Evolutionary conservation across 2,329 filamentous ascomycete species (phyloP), one percentile per base, ranked within the genome.

Genomic region (Verticillium albo-atrum): DNA sequence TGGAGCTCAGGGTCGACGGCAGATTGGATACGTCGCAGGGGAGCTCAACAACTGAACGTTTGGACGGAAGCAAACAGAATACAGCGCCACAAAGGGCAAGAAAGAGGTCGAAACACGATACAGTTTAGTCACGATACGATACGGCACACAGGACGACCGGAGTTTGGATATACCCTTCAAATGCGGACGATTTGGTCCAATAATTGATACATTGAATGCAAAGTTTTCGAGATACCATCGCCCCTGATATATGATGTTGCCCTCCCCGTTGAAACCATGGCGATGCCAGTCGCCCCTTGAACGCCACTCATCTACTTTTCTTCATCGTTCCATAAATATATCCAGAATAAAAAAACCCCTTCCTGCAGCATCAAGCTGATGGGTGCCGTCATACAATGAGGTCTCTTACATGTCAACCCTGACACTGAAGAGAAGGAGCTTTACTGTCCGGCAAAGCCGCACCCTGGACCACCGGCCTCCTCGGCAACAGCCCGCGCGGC

Each of bases 21-120:
- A 83, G 72, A 81, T 85, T 72, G 83, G 83, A n/a, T 85, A 77
- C 63, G 75, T 86, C 32, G 79, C 79, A 53, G 77, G 76, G 54
- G 82, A 85, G 72, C 60, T 84, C 67, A 77, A 77, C 61, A 47
- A 47, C 7, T 47, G 20, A 47, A 17, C 6, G 12, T n/a, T n/a
- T n/a, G n/a, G n/a, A n/a, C n/a, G n/a, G n/a, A n/a, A n/a, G n/a
- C n/a, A n/a, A n/a, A n/a, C n/a, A n/a, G n/a, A n/a, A n/a, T n/a
- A n/a, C n/a, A n/a, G n/a, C n/a, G n/a, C n/a, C n/a, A n/a, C n/a
- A n/a, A n/a, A n/a, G n/a, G n/a, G n/a, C n/a, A n/a, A n/a, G n/a
- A n/a, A n/a, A n/a, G n/a, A n/a, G n/a, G n/a, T n/a, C n/a, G n/a
- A n/a, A n/a, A n/a, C n/a, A n/a, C n/a, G n/a, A n/a, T n/a, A n/a